A percentile compares a stretch with the other conserved stretches of the same genome.
Conservation (phyloP, 306 rosid genomes). For the Prinsepia uniflora region DNA sequence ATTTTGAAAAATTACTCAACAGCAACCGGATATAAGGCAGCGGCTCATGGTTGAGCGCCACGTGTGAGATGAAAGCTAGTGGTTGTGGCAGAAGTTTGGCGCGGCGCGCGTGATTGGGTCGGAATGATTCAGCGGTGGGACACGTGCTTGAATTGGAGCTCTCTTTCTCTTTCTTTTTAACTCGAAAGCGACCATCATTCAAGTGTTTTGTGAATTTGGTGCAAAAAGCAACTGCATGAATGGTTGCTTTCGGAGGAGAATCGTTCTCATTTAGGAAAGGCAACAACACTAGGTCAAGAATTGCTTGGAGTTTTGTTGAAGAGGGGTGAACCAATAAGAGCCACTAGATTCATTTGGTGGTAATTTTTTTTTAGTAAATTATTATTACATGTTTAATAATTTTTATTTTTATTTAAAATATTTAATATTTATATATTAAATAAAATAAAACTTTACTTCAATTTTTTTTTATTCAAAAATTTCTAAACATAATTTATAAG, state of each 20-base stretch:
- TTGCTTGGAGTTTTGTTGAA: background rate
- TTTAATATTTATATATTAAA: too few relatives aligned
- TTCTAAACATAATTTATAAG: too few relatives aligned
- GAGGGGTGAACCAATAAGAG: background rate
- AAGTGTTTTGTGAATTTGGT: background rate
- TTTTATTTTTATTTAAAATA: too few relatives aligned
- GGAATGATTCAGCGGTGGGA: conserved; percentile 4
- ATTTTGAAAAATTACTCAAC: background rate
- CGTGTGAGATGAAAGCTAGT: background rate
- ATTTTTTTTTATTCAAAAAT: too few relatives aligned
- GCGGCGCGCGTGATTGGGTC: background rate
- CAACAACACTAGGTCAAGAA: background rate
- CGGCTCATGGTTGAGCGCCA: background rate
- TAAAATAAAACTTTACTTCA: too few relatives aligned
- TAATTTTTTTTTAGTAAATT: background rate
- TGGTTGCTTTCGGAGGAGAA: background rate
- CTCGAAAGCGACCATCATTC: background rate
- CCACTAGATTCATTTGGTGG: background rate
- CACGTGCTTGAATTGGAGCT: background rate
- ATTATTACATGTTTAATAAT: too few relatives aligned
- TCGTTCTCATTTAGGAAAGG: background rate
- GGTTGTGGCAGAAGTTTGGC: background rate
- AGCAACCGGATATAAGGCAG: background rate
- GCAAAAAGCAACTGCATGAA: background rate
- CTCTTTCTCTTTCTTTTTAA: background rate